Base-by-base conservation (phyloP, 768 basidiomycete species). In the Aureoboletus auriporus region DNA sequence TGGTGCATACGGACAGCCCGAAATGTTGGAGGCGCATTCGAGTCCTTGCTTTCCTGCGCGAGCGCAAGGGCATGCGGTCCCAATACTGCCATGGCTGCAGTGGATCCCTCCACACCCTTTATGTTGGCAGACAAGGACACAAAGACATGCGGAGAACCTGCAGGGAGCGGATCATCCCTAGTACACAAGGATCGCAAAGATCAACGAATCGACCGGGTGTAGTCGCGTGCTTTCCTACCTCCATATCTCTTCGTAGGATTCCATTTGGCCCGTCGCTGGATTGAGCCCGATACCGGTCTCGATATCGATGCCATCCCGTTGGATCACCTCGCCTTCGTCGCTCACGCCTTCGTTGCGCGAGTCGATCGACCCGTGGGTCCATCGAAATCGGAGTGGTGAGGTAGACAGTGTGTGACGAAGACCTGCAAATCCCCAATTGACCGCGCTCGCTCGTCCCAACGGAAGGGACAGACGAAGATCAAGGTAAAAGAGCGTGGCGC, bases 381-480 rank as follows among this genome's bases (percentile, higher is more conserved):
- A 62, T 26, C 46, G 36, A 31, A 50, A 38, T 36, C 52, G 50
- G 39, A 46, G n/a, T 0, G 62, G 62, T 0, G 45, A 46, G 17
- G 45, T 54, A 17, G 57, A 62, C 9, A 65, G 12, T 3, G 52
- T 63, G 10, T 45, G 46, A 41, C 61, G 60, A 14, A 60, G 42
- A 13, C 61, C 61, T 36, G 61, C 41, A 31, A 63, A 46, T 23
- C 57, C 63, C 60, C 61, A 63, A 9, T 31, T 54, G 43, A 65
- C n/a, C 9, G 8, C 26, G 50, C 61, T 63, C 9, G 42, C 34
- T 14, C 45, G 48, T 0, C 42, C 11, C 11, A 65, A 38, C 14
- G 60, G 60, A 31, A 60, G 51, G 20, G 60, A 60, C 6, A 65
- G 63, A 14, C 61, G 61, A 7, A 62, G 47, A 39, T 62, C 63